Conservation (phyloP, 2,329 filamentous ascomycete species). For the Trichophyton benhamiae region DNA sequence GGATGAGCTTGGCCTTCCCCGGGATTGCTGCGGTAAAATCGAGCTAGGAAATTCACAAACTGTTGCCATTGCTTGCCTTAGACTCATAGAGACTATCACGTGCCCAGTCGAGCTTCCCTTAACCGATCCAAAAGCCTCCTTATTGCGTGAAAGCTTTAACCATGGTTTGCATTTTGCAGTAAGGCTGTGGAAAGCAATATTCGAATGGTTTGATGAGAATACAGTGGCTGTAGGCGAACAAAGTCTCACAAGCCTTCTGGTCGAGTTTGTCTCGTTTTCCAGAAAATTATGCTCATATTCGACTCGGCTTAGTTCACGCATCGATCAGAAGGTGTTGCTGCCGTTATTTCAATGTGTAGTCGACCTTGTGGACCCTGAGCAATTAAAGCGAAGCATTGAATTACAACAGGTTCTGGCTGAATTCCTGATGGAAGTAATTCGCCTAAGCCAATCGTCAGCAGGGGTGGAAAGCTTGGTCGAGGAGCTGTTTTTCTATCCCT, state of each 20-base stretch:
- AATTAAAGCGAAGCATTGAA: conserved; percentile 15
- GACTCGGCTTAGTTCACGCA: conserved; percentile 13
- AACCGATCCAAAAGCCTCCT: conserved; percentile 14
- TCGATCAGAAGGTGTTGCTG: conserved; percentile 20
- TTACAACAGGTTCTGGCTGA: conserved; percentile 23
- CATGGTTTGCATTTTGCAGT: conserved; percentile 25
- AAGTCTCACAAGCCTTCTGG: conserved; percentile 14
- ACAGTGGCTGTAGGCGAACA: conserved; percentile 13
- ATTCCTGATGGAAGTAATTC: conserved; percentile 20
- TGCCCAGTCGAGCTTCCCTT: conserved; percentile 10
- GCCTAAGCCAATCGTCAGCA: conserved; percentile 15
- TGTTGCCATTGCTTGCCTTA: conserved; percentile 18
- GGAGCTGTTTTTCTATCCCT: conserved; percentile 18
- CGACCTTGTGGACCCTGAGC: conserved; percentile 20
- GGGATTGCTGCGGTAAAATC: conserved; percentile 18
- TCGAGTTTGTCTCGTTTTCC: conserved; percentile 20
- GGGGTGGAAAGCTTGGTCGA: conserved; percentile 17
- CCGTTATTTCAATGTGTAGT: conserved; percentile 22
- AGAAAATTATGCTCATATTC: conserved; percentile 17
- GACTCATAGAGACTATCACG: conserved; percentile 23
- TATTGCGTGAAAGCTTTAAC: conserved; percentile 23
- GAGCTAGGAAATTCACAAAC: conserved; percentile 21
- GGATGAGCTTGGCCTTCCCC: conserved; percentile 22
- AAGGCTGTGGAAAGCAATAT: conserved; percentile 22
- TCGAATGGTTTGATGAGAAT: conserved; percentile 19